Evolutionary conservation across 441 rosid genomes (phyloP), one percentile per base, ranked within the genome.

Genomic region (Gossypium gossypioides): DNA sequence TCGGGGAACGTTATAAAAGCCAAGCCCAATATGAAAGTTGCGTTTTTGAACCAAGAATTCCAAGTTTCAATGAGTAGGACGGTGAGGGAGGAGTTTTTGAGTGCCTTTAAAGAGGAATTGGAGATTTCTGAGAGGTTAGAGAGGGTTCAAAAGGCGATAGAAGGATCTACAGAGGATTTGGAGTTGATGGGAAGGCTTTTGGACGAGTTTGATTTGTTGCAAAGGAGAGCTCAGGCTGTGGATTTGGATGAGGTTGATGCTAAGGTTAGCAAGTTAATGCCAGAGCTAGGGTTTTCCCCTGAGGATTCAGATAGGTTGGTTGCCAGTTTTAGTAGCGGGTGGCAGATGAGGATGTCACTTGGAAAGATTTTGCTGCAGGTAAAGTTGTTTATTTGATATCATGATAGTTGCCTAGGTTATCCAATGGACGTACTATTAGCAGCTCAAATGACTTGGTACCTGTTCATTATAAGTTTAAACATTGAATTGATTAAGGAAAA

Each of bases 331-430:
- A 93, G 98, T 65, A 81, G 98, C 68, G 97, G 98, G 4, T 93
- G 98, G 98, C 97, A 93, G 82, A 93, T 91, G 98, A 91, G 98
- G 82, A 93, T 93, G 90, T 91, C 96, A 10, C 95, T 93, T 67
- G 98, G 98, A 63, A 93, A 93, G 88, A 93, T 93, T 75, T 79
- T 93, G 79, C 82, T 93, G 81, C 97, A 93, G 98, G 98, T 91
- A 83, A 64, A 46, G 51, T 13, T 70, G 4, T 71, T 15, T 7
- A 21, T 4, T 52, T 52, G 50, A 6, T 61, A 9, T 22, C 60
- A 8, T 56, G 27, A 21, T 56, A 4, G 50, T 70, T n/a, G 64
- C 5, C 37, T 70, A 2, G 4, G 3, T 66, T 25, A 42, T 10
- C 4, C 3, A 12, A 25, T 24, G 27, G 10, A 18, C 8, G 40